phyloP scores from a whole-genome alignment of 208 protist genomes.

The Naegleria fowleri region DNA sequence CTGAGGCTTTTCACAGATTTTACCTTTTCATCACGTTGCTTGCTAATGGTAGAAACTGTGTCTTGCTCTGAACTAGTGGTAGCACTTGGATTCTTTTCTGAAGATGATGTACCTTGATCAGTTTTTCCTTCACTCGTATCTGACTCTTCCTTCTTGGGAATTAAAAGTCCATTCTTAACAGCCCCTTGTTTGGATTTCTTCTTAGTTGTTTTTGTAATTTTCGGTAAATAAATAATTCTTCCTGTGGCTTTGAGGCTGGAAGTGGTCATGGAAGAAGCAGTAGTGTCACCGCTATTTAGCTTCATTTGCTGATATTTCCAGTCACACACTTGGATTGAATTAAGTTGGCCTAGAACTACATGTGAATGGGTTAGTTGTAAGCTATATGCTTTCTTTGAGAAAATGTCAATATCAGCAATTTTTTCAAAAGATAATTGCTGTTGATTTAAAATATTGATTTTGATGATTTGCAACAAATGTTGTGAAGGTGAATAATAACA shows the following conservation, averaged over 20 bases:
- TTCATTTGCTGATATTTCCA: constrained; percentile 1
- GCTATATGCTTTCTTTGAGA: neutral
- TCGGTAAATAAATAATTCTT: constrained; percentile 8
- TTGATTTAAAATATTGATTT: neutral
- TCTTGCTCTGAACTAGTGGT: neutral
- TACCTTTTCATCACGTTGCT: neutral
- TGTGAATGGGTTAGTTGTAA: neutral
- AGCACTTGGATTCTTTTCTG: neutral
- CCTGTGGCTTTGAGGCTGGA: neutral
- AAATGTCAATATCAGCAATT: neutral
- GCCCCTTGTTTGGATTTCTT: neutral
- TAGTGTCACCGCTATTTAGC: neutral
- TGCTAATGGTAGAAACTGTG: neutral
- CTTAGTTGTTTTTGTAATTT: neutral
- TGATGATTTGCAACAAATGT: neutral
- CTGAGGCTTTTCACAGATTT: neutral
- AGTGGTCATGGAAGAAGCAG: neutral
- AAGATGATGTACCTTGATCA: neutral
- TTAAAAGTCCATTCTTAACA: neutral
- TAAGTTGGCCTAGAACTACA: neutral
- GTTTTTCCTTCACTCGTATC: neutral
- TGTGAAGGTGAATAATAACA: neutral
- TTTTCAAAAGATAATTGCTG: neutral
- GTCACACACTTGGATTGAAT: neutral
- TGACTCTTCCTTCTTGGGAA: neutral